Conservation (phyloP, 2,329 filamentous ascomycete genomes). For the Magnaporthiopsis incrustans region DNA sequence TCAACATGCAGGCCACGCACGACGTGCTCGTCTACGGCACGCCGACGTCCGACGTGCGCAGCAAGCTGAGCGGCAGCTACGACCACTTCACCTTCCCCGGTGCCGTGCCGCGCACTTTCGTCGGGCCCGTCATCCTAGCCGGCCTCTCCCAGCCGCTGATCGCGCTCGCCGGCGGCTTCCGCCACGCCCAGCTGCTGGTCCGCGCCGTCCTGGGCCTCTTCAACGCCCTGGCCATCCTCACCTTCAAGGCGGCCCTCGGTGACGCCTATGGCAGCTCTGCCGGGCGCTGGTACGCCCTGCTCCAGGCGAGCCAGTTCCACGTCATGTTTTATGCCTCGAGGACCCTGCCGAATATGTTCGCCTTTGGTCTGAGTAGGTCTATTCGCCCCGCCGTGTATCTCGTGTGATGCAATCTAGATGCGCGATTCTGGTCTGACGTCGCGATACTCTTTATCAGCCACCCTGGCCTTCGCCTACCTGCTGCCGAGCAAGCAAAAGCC, state of each 20-base stretch:
- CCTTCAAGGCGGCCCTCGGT: conserved; percentile 56
- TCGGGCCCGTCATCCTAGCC: conserved; percentile 71
- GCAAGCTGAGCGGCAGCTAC: conserved; percentile 56
- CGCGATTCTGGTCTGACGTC: not conserved
- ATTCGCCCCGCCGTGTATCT: not conserved
- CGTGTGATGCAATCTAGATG: too few species aligned
- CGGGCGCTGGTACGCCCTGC: conserved; percentile 69
- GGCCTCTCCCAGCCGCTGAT: conserved; percentile 62
- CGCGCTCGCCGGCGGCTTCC: conserved; percentile 40
- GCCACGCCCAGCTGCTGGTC: conserved; percentile 54
- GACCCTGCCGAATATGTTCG: conserved; percentile 94
- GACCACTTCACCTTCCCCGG: conserved; percentile 90
- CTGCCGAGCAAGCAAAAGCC: conserved; percentile 26
- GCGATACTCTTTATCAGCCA: conserved; percentile 39
- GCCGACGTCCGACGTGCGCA: conserved; percentile 46
- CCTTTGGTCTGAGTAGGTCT: conserved; percentile 71
- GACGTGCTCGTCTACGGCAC: conserved; percentile 80
- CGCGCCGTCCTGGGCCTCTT: conserved; percentile 68
- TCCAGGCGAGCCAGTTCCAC: conserved; percentile 85
- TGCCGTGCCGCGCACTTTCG: conserved; percentile 83
- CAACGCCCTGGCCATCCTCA: conserved; percentile 62
- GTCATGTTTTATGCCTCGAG: conserved; percentile 86
- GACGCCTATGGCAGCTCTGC: conserved; percentile 60
- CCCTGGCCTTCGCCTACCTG: conserved; percentile 49
- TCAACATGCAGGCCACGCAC: conserved; percentile 91